Evolutionary conservation across 371 early-diverging fungal genomes (phyloP).

Genomic region (Mortierella sp.): DNA sequence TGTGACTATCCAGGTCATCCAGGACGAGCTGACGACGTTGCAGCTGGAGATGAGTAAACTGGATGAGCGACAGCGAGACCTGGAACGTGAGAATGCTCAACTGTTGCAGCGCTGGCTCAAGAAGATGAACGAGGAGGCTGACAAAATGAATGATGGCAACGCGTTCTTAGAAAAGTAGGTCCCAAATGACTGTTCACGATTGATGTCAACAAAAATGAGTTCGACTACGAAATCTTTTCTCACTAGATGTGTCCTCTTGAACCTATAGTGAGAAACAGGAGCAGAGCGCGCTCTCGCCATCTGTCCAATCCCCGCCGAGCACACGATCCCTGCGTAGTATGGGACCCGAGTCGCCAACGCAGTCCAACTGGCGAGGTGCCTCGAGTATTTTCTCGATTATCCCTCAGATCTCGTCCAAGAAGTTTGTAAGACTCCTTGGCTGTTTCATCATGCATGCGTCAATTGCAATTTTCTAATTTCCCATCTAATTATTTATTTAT

Average conservation of each 20-base stretch:
- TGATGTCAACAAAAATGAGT: not conserved
- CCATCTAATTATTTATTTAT: conserved; percentile 5
- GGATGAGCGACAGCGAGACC: conserved; percentile 82
- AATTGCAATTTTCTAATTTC: not conserved
- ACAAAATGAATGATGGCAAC: conserved; percentile 95
- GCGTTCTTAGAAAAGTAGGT: conserved; percentile 83
- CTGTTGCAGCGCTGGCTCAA: conserved; percentile 93
- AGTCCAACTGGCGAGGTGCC: conserved; percentile 42
- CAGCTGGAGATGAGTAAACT: conserved; percentile 92
- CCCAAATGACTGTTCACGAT: not conserved
- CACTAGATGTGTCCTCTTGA: not conserved
- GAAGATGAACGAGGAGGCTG: conserved; percentile 94
- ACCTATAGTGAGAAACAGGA: conserved; percentile 41
- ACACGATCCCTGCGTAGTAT: conserved; percentile 42
- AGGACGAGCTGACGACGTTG: conserved; percentile 92
- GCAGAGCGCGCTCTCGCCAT: conserved; percentile 15
- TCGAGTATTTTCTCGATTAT: conserved; percentile 56
- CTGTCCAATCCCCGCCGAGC: conserved; percentile 43
- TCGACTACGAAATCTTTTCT: not conserved
- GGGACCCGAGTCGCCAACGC: conserved; percentile 55
- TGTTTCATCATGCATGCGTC: not conserved
- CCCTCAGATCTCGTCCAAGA: conserved; percentile 42
- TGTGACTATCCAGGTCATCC: conserved; percentile 88
- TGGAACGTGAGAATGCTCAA: conserved; percentile 88
- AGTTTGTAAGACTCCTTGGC: conserved; percentile 32